A percentile compares a stretch with the other conserved stretches of the same genome.
Evolutionary conservation across 2,329 filamentous ascomycete genomes (phyloP).

Genomic region (Fusarium piperis): DNA sequence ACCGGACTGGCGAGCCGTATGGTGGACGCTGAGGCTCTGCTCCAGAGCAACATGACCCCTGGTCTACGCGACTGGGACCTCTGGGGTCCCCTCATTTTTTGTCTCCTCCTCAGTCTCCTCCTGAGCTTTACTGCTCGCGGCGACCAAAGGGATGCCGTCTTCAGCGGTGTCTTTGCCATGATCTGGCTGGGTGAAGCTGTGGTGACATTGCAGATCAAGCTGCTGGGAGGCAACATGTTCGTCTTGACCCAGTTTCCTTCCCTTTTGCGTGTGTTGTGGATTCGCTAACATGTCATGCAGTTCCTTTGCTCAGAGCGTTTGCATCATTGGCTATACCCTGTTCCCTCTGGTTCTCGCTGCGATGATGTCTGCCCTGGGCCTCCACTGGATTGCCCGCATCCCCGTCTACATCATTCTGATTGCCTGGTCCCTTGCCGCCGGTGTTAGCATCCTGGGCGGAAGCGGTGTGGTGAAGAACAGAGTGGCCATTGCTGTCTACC

Average conservation of each 20-base stretch:
- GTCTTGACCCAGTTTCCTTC: slow-evolving; percentile 49
- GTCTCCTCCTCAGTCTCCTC: slow-evolving; percentile 85
- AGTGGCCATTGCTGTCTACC: slow-evolving; percentile 93
- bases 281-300: slow-evolving; percentile 58
- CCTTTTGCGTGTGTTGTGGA: neutral
- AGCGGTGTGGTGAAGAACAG: slow-evolving; percentile 96
- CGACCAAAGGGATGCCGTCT: slow-evolving; percentile 87
- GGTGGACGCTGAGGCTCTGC: slow-evolving; percentile 69
- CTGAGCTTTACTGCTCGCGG: slow-evolving; percentile 82
- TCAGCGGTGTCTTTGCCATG: slow-evolving; percentile 95
- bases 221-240: slow-evolving; percentile 96
- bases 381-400: slow-evolving; percentile 84
- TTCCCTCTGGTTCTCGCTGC: slow-evolving; percentile 96
- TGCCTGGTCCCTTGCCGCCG: slow-evolving; percentile 92
- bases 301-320: slow-evolving; percentile 97
- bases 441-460: slow-evolving; percentile 93
- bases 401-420: slow-evolving; percentile 91
- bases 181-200: slow-evolving; percentile 97
- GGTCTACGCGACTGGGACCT: slow-evolving; percentile 97
- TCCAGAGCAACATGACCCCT: slow-evolving; percentile 82
- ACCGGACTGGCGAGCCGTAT: slow-evolving; percentile 69
- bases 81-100: slow-evolving; percentile 97
- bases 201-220: slow-evolving; percentile 97
- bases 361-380: slow-evolving; percentile 82
- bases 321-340: slow-evolving; percentile 97